A percentile compares a stretch with the other conserved stretches of the same genome.
Conservation (phyloP, 148 eudicot genomes). For the Camellia lanceoleosa region DNA sequence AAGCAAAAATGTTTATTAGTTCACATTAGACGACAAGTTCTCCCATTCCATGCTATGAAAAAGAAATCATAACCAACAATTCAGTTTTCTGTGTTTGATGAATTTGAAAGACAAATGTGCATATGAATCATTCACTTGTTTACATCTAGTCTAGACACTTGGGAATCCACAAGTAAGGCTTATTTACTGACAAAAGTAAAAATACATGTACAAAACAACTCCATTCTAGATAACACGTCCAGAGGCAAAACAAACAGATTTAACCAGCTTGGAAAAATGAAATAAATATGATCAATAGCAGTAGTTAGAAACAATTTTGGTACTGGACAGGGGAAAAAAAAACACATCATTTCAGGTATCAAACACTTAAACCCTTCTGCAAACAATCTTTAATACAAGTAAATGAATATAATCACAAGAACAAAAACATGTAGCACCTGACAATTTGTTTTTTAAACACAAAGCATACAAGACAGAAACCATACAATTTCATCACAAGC, state of each 20-base stretch:
- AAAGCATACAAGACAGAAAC: background rate
- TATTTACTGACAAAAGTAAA: background rate
- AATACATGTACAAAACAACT: background rate
- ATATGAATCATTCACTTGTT: background rate
- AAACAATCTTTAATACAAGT: background rate
- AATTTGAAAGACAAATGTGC: background rate
- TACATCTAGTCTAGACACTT: background rate
- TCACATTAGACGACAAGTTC: background rate
- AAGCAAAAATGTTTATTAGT: background rate
- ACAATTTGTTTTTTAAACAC: background rate
- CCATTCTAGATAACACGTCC: background rate
- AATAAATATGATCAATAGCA: background rate
- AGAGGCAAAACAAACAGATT: background rate
- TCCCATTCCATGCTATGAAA: background rate
- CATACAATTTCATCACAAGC: background rate
- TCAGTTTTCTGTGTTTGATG: background rate
- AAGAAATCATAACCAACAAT: background rate
- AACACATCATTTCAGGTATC: background rate
- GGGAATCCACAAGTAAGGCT: background rate
- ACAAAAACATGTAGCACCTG: background rate
- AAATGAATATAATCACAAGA: background rate
- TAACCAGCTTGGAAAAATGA: background rate
- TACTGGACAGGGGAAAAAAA: background rate
- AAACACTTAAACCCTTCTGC: background rate
- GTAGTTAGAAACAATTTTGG: background rate